Conservation (phyloP, 495 filamentous ascomycete species). For the Aspergillus ellipticus region DNA sequence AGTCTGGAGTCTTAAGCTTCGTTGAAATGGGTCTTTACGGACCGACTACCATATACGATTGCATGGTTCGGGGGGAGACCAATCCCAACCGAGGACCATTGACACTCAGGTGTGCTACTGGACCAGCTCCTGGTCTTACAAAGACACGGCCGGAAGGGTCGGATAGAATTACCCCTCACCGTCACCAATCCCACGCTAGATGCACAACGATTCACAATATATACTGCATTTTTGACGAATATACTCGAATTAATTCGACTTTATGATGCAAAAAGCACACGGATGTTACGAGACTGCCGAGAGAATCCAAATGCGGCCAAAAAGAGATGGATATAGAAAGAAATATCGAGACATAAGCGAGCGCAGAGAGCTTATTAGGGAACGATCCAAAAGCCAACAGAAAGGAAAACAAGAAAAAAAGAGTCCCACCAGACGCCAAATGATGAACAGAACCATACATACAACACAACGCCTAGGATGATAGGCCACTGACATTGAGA, state of each 20-base stretch:
- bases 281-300: constrained; percentile 1
- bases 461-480: constrained; percentile 14
- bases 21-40: too few species aligned
- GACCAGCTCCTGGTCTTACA: not conserved
- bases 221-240: not conserved
- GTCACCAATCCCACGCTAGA: not conserved
- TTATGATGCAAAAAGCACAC: constrained; percentile 20
- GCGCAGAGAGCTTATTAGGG: not conserved
- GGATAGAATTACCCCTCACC: not conserved
- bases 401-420: constrained; percentile 6
- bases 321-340: not conserved
- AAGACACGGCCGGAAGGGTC: not conserved
- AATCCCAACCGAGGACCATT: not conserved
- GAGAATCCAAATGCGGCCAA: not conserved
- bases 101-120: not conserved
- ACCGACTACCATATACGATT: too few species aligned
- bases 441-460: not conserved
- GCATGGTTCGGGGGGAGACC: too few species aligned
- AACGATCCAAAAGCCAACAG: not conserved
- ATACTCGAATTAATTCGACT: constrained; percentile 1
- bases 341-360: not conserved
- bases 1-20: too few species aligned
- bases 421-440: constrained; percentile 12
- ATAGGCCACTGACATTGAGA: constrained; percentile 34
- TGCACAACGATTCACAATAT: constrained; percentile 3